Conservation (phyloP, 1,139 yeast genomes). For the Taphrina pruni region DNA sequence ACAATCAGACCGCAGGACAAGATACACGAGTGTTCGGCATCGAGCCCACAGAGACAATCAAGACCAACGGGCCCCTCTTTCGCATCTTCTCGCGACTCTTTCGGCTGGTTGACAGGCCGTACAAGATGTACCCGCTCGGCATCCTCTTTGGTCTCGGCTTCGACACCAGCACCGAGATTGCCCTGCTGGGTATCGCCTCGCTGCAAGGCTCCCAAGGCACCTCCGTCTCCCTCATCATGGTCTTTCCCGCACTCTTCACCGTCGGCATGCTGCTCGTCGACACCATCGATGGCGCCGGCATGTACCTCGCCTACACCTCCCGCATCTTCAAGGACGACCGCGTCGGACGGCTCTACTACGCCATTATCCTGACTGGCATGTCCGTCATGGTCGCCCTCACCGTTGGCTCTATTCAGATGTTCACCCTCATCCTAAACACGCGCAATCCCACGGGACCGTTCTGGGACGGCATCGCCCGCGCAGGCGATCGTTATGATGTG, state of each 20-base stretch:
- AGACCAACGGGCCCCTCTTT: slow-evolving; percentile 24
- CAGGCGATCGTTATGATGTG: slow-evolving; percentile 40
- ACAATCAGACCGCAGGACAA: background rate
- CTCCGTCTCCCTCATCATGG: slow-evolving; percentile 39
- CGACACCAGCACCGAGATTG: slow-evolving; percentile 42
- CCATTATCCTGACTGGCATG: slow-evolving; percentile 40
- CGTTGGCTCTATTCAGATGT: slow-evolving; percentile 42
- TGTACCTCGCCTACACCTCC: slow-evolving; percentile 39
- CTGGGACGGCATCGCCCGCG: slow-evolving; percentile 42
- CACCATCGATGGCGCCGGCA: slow-evolving; percentile 42
- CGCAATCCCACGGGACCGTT: slow-evolving; percentile 29
- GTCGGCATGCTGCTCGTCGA: slow-evolving; percentile 43
- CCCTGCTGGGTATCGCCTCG: slow-evolving; percentile 41
- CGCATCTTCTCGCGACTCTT: slow-evolving; percentile 29
- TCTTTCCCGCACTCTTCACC: slow-evolving; percentile 41
- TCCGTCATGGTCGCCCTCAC: slow-evolving; percentile 41
- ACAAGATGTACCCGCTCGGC: slow-evolving; percentile 43
- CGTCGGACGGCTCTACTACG: slow-evolving; percentile 31
- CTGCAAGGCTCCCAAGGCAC: slow-evolving; percentile 38
- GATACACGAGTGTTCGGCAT: background rate
- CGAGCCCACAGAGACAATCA: slow-evolving; percentile 10
- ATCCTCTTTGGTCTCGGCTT: slow-evolving; percentile 43
- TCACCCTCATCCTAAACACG: slow-evolving; percentile 37
- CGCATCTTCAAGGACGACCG: slow-evolving; percentile 9
- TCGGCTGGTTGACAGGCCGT: slow-evolving; percentile 41